phyloP scores from a whole-genome alignment of 2,329 filamentous ascomycete species.

The Aotearoamyces nothofagi region DNA sequence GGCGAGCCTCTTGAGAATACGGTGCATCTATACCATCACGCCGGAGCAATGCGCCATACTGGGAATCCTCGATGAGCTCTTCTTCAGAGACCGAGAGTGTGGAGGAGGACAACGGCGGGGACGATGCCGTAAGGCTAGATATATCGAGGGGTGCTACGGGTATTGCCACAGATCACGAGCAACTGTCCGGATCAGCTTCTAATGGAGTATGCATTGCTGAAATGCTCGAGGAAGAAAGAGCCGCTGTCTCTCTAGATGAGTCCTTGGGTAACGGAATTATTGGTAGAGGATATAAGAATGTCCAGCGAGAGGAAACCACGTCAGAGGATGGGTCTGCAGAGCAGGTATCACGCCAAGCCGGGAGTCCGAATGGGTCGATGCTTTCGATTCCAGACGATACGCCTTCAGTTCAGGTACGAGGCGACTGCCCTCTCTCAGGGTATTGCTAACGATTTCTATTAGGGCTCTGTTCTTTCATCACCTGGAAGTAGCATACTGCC shows the following conservation, averaged over 20 bases:
- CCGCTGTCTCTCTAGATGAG: too few species aligned
- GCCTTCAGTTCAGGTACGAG: conserved; percentile 62
- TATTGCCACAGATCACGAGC: too few species aligned
- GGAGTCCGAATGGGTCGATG: conserved; percentile 54
- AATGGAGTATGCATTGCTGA: conserved; percentile 17
- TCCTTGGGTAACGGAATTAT: not conserved
- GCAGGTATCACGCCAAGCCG: conserved; percentile 35
- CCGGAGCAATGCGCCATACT: conserved; percentile 17
- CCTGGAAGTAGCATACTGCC: conserved; percentile 62
- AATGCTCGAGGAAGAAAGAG: conserved; percentile 21
- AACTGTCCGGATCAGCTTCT: too few species aligned
- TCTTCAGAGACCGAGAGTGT: conserved; percentile 46
- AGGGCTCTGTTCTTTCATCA: conserved; percentile 48
- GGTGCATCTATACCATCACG: conserved; percentile 5
- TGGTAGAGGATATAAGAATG: conserved; percentile 1
- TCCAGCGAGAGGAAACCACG: conserved; percentile 22
- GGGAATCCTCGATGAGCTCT: conserved; percentile 50
- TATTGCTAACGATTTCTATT: conserved; percentile 17
- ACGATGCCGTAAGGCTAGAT: conserved; percentile 12
- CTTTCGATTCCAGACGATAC: conserved; percentile 70
- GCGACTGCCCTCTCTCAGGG: conserved; percentile 4
- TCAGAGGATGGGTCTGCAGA: conserved; percentile 40
- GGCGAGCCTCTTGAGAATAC: too few species aligned
- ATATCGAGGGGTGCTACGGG: too few species aligned
- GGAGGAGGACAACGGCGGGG: conserved; percentile 37